Evolutionary conservation across 306 rosid species (phyloP).

Genomic region (Inga laurina): DNA sequence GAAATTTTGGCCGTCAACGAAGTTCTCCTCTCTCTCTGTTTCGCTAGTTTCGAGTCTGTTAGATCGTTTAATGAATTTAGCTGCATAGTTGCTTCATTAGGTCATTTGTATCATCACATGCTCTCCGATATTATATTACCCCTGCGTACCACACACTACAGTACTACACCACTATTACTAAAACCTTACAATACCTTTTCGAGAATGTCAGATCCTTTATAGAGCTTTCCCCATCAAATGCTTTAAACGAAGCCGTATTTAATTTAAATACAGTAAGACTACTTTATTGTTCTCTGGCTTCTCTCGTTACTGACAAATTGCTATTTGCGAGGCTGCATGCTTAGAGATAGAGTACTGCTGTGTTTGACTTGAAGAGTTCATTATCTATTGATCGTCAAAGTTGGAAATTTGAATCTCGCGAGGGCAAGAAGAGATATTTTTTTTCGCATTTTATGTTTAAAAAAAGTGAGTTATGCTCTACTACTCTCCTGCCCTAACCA

Average conservation of each 20-base stretch:
- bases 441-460: too few species aligned
- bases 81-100: background rate
- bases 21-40: background rate
- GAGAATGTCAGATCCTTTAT: background rate
- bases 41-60: background rate
- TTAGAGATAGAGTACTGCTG: background rate
- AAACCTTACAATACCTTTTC: background rate
- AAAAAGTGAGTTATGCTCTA: too few species aligned
- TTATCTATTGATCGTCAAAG: background rate
- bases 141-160: background rate
- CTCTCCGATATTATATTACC: background rate
- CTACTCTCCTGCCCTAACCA: too few species aligned
- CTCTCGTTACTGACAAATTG: background rate
- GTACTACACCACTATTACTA: background rate
- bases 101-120: background rate
- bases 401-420: background rate
- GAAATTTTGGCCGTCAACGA: background rate
- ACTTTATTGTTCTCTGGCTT: background rate
- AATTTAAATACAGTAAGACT: background rate
- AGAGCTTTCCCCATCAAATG: background rate
- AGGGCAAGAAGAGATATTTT: too few species aligned
- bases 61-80: background rate
- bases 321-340: background rate
- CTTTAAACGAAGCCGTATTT: background rate
- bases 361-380: background rate